Evolutionary conservation across 1,139 yeast genomes (phyloP), one percentile per base, ranked within the genome.

Genomic region (Neolecta irregularis): DNA sequence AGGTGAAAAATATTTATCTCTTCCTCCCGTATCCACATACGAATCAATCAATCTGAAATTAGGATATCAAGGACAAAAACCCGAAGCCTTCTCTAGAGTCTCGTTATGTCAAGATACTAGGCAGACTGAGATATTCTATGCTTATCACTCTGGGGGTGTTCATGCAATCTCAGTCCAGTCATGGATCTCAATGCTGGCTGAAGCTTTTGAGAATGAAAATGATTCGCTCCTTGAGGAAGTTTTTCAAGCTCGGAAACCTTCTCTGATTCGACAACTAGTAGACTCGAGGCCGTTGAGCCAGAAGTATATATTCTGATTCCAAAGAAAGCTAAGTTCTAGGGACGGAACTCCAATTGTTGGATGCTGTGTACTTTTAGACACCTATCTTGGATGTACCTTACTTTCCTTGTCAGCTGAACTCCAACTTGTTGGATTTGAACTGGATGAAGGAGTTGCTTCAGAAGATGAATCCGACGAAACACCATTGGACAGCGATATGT

Each of bases 191-290:
- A 30, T 23, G 12, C 29, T 36, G 21, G 6, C 19, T 6, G 28
- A 32, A 9, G 35, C 34, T 2, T 35, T 22, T 11, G 34, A 30
- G n/a, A 17, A 31, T 7, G 26, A 22, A 16, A 23, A 24, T 12
- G 25, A 21, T n/a, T 12, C 18, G 7, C 19, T 9, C 11, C 22
- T 32, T 12, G 17, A 12, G 9, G 31, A 29, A 8, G 23, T 23
- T n/a, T 34, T 29, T 7, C 16, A n/a, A 9, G 35, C 30, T 36
- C 24, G 24, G 15, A 4, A 26, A 16, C 8, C 35, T 36, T 9
- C 32, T 36, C 5, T 32, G 32, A 13, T 20, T 33, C 5, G 32
- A 32, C 16, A n/a, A n/a, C n/a, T n/a, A n/a, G n/a, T n/a, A n/a
- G n/a, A n/a, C n/a, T n/a, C n/a, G n/a, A n/a, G n/a, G n/a, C n/a